Percentiles rank a stretch among this genome's conserved stretches.
phyloP scores from a whole-genome alignment of 1,284 basidiomycete genomes.

The Papiliotrema flavescens region DNA sequence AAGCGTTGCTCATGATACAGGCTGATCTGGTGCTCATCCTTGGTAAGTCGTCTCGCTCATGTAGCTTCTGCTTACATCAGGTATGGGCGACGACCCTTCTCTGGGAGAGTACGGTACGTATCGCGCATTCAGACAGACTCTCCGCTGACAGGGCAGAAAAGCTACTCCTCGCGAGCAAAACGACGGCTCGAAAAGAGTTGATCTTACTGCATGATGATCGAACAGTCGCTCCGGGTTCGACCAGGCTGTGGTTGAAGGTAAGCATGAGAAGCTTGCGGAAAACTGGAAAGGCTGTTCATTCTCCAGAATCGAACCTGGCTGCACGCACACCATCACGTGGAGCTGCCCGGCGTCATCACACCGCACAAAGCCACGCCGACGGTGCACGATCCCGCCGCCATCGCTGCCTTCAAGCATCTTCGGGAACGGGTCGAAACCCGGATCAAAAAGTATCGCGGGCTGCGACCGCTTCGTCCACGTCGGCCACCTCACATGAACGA shows the following conservation, averaged over 20 bases:
- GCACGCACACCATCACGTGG: conserved; percentile 44
- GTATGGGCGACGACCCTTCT: conserved; percentile 80
- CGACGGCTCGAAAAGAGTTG: conserved; percentile 94
- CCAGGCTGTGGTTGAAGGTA: conserved; percentile 80
- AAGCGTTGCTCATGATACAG: conserved; percentile 45
- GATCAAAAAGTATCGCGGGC: conserved; percentile 79
- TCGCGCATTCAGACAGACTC: neutral
- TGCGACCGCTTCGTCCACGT: conserved; percentile 66
- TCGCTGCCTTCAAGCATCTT: conserved; percentile 69
- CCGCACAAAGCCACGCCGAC: conserved; percentile 56
- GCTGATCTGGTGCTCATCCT: conserved; percentile 96
- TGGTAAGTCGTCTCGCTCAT: conserved; percentile 51
- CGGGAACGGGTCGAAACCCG: conserved; percentile 86
- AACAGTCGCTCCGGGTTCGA: conserved; percentile 83
- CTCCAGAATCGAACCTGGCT: conserved; percentile 81
- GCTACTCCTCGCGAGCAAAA: conserved; percentile 81
- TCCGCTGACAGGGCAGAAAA: conserved; percentile 59
- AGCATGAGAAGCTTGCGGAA: too few relatives aligned
- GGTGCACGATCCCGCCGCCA: conserved; percentile 79
- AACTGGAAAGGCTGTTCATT: too few relatives aligned
- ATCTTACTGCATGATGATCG: conserved; percentile 90
- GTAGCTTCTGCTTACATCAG: conserved; percentile 11
- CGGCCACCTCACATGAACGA: conserved; percentile 80
- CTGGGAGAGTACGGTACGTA: conserved; percentile 69
- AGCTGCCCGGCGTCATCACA: conserved; percentile 55